phyloP scores from a whole-genome alignment of 129 eudicot genomes.

The Glebionis coronaria region DNA sequence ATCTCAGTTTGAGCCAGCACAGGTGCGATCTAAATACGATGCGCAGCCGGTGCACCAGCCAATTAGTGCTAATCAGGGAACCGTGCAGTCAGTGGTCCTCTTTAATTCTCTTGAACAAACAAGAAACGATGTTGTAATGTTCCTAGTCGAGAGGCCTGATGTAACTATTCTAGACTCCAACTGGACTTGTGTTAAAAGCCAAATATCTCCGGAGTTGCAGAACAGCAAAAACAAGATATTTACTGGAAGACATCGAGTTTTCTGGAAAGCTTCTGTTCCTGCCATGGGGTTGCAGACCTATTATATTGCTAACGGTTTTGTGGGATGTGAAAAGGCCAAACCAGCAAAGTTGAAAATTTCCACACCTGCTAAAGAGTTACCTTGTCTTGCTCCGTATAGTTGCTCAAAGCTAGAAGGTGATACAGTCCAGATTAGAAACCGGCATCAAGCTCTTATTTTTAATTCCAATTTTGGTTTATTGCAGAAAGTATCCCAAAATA shows the following conservation, averaged over 20 bases:
- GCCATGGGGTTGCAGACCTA: slow-evolving; percentile 91
- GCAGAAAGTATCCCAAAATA: slow-evolving; percentile 49
- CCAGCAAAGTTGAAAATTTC: slow-evolving; percentile 57
- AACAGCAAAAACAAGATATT: slow-evolving; percentile 52
- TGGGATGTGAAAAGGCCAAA: slow-evolving; percentile 89
- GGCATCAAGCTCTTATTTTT: slow-evolving; percentile 60
- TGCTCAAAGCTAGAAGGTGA: slow-evolving; percentile 72
- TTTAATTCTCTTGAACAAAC: slow-evolving; percentile 89
- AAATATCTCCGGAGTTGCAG: slow-evolving; percentile 90
- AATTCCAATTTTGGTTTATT: slow-evolving; percentile 57
- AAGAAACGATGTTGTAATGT: slow-evolving; percentile 85
- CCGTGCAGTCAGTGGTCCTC: slow-evolving; percentile 78
- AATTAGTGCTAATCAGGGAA: slow-evolving; percentile 63
- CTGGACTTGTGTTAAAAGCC: slow-evolving; percentile 96
- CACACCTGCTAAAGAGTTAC: slow-evolving; percentile 29
- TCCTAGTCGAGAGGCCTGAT: slow-evolving; percentile 86
- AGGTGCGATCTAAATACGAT: slow-evolving; percentile 74
- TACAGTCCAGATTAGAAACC: slow-evolving; percentile 54
- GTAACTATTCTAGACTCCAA: slow-evolving; percentile 87
- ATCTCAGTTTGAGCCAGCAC: slow-evolving; percentile 78
- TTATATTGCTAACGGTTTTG: slow-evolving; percentile 86
- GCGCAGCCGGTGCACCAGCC: slow-evolving; percentile 75
- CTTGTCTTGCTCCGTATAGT: slow-evolving; percentile 68
- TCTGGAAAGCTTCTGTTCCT: slow-evolving; percentile 87
- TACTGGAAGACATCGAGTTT: slow-evolving; percentile 81